phyloP scores from a whole-genome alignment of 352 stramenopile genomes.

The Phytophthora rubi region DNA sequence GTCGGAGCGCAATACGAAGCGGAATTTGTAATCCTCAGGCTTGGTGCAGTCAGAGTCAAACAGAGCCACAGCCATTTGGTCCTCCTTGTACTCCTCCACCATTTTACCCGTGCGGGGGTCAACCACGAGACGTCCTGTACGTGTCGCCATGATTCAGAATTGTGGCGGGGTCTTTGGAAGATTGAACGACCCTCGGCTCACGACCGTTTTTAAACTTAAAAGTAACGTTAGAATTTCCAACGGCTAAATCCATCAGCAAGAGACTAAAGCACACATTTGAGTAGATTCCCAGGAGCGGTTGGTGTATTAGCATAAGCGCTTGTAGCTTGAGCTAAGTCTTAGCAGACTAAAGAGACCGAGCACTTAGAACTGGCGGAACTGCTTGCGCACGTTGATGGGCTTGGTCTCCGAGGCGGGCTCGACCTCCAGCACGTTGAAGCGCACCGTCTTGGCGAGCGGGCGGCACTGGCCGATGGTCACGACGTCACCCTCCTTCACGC shows the following conservation, averaged over 20 bases:
- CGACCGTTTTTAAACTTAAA: background rate
- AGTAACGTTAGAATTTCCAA: too few relatives aligned
- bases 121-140: constrained; percentile 62
- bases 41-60: constrained; percentile 52
- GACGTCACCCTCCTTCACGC: constrained; percentile 99
- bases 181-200: constrained; percentile 6
- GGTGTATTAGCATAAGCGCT: constrained; percentile 28
- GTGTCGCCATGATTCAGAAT: constrained; percentile 49
- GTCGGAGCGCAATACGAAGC: constrained; percentile 56
- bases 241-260: too few relatives aligned
- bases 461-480: constrained; percentile 99
- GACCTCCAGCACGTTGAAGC: constrained; percentile 99
- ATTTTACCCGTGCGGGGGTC: constrained; percentile 63
- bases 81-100: constrained; percentile 72
- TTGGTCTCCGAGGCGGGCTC: constrained; percentile 96
- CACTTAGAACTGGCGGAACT: constrained; percentile 98
- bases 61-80: constrained; percentile 67
- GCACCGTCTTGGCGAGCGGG: constrained; percentile 99
- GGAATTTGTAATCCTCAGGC: constrained; percentile 50
- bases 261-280: background rate
- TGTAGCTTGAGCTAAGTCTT: constrained; percentile 3
- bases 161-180: background rate
- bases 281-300: constrained; percentile 31
- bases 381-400: constrained; percentile 98
- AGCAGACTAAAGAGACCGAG: constrained; percentile 1